Evolutionary conservation across 1,139 yeast species (phyloP), one percentile per base, ranked within the genome.

Genomic region (Yamadazyma atlantica): DNA sequence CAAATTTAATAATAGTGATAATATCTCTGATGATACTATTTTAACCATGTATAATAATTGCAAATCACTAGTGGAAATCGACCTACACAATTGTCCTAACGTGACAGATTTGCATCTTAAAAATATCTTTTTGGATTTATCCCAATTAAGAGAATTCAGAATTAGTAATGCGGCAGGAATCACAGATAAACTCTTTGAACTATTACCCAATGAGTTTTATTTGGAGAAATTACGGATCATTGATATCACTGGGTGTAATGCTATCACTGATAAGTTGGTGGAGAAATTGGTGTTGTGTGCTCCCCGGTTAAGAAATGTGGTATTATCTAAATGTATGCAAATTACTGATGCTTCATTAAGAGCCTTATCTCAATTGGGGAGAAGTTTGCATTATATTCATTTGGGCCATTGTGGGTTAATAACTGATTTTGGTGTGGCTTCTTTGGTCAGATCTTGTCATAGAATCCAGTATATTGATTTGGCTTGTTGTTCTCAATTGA

Each of bases 401-500:
- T 74, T 92, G 47, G 97, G 97, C 18, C 98, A 92, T 65, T 92
- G 98, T 66, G 79, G 82, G 36, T 79, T 84, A 53, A 85, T 92
- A 40, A 92, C 97, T 1, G 97, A 92, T 62, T 78, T 75, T 44
- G 96, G 97, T 13, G 94, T 92, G 17, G 77, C 80, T 15, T 73
- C 78, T 10, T 69, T 92, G 45, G 88, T 88, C 14, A 75, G 85
- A 51, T 75, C 78, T 39, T 92, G 98, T 56, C 87, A 83, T 42
- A 72, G 96, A 43, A 79, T 92, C 40, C 95, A 89, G 53, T 92
- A 90, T 59, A 88, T 92, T 47, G 98, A 92, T 64, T 78, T 92
- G 47, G 97, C 97, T 15, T 89, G 97, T 59, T 92, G 98, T 59
- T 74, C 85, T 2, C 95, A 88, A 58, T 72, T 92, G 40, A 90